Conservation (phyloP, 2,329 filamentous ascomycete species). For the Neonectria magnoliae region DNA sequence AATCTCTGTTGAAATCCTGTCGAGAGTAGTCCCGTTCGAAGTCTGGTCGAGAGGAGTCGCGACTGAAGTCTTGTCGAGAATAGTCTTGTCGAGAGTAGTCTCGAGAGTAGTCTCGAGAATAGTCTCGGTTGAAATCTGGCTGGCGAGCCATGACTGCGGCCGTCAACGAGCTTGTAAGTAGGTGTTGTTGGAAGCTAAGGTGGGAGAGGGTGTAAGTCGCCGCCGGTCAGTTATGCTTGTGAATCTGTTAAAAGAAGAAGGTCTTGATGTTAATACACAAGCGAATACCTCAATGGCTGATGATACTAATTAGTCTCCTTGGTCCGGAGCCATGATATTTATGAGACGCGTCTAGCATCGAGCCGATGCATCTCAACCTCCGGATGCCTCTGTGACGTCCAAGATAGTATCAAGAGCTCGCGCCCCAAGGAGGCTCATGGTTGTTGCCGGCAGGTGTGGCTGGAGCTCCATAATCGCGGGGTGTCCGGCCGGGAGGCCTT, state of each 20-base stretch:
- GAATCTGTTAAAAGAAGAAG: conserved; percentile 1
- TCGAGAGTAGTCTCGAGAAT: not conserved
- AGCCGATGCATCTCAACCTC: conserved; percentile 13
- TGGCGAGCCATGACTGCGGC: conserved; percentile 36
- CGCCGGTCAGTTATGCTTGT: conserved; percentile 8
- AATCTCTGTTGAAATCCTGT: not conserved
- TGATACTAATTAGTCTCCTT: conserved; percentile 6
- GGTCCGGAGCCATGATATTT: conserved; percentile 27
- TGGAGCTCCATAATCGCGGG: conserved; percentile 38
- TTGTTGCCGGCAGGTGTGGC: conserved; percentile 33
- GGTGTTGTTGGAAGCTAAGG: not conserved
- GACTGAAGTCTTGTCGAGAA: not conserved
- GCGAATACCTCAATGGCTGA: conserved; percentile 8
- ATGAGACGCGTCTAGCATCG: conserved; percentile 7
- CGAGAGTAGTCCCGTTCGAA: not conserved
- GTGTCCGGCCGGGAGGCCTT: conserved; percentile 42
- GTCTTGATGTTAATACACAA: not conserved
- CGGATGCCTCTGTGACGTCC: conserved; percentile 34
- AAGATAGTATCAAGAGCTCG: conserved; percentile 21
- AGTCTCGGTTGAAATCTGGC: conserved; percentile 23
- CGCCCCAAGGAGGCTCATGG: conserved; percentile 22
- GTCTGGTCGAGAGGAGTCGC: not conserved
- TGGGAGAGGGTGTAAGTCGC: conserved; percentile 26
- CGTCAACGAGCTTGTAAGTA: conserved; percentile 1
- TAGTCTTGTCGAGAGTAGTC: not conserved